These are phyloP conservation scores for Fallopia convolvulus DNA, from an alignment of 148 eudicot genomes.

Conservation along the genomic window DNA sequence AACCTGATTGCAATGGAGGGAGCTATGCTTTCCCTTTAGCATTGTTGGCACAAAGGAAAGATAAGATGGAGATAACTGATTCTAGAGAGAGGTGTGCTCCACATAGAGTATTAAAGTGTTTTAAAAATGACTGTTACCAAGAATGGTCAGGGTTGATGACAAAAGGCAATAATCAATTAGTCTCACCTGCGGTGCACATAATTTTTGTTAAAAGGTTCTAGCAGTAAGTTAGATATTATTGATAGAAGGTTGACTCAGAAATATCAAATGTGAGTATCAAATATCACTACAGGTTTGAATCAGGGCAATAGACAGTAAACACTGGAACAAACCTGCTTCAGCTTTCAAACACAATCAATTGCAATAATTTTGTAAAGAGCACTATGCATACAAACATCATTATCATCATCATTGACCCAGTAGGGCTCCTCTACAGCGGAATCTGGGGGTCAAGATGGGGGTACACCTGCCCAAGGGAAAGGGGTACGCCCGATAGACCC, in stretches of 20 bases:
- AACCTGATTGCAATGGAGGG: conserved; percentile 1
- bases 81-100: background rate
- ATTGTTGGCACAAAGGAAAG: background rate
- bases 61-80: background rate
- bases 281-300: background rate
- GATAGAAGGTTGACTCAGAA: background rate
- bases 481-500: too few species aligned
- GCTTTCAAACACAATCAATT: background rate
- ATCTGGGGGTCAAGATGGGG: too few species aligned
- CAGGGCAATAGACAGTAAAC: background rate
- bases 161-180: background rate
- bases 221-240: conserved; percentile 1
- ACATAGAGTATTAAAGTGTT: background rate
- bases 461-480: too few species aligned
- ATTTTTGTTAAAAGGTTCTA: background rate
- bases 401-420: too few species aligned
- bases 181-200: background rate
- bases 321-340: background rate
- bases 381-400: background rate
- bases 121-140: background rate
- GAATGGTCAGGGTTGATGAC: background rate
- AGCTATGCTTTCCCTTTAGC: background rate
- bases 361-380: background rate
- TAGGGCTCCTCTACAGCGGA: too few species aligned
- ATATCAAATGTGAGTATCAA: background rate